Base-by-base conservation (phyloP, 2,329 filamentous ascomycete species). In the Ascochyta rabiei region DNA sequence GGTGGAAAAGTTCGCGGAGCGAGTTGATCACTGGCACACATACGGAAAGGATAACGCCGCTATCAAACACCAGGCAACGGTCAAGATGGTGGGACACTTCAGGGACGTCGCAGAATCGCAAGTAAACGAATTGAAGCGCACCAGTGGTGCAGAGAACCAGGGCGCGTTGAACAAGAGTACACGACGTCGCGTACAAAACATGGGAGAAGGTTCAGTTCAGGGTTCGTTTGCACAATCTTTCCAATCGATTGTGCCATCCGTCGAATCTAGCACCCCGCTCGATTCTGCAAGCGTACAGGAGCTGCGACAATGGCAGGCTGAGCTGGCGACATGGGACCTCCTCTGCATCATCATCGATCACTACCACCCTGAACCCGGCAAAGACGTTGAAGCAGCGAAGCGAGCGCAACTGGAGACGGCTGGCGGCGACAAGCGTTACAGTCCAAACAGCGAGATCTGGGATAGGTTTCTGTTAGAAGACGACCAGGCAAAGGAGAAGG, bases 311-410 rank as follows among this genome's bases (percentile, higher is more conserved):
- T 89, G 91, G 82, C 87, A 96, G 74, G 83, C 89, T 60, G 95
- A 99, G 75, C 86, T 87, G 35, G 91, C 96, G 66, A 95, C 92
- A 0, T 99, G 95, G 95, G 88, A 96, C 69, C 81, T 98, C 24
- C 79, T 98, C 54, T 84, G 86, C 43, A 84, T 90, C 34, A 80
- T 96, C 57, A 82, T 96, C 46, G 86, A 88, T 10, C 84, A 90
- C 65, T 88, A 91, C 69, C 78, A 80, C 62, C 77, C 77, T 39
- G 66, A 70, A 30, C 72, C 73, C 10, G 71, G 66, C 4, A 64
- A 65, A 13, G 67, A 77, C 48, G 54, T 64, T 2, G 62, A 66
- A 23, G 61, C 69, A 18, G 68, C 72, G 48, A 76, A 73, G 50
- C 64, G 68, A 46, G 61, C 69, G 35, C 67, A 57, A 19, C 47